Evolutionary conservation across 2,329 filamentous ascomycete species (phyloP).

Genomic region (Talaromyces sp.): DNA sequence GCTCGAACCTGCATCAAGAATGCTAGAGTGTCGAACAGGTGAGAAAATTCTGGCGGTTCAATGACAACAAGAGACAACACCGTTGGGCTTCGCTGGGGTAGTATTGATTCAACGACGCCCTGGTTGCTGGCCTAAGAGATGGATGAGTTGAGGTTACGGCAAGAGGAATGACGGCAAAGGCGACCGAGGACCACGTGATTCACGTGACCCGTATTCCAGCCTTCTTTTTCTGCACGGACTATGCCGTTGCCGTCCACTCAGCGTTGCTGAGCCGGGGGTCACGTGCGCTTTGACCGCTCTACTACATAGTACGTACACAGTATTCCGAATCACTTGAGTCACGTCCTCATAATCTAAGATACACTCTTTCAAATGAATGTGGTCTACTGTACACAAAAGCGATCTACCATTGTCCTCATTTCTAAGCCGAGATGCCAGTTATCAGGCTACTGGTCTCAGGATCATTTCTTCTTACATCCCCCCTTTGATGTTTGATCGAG

Average conservation of each 20-base stretch:
- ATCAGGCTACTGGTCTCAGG: background rate
- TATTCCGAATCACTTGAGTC: background rate
- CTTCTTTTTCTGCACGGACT: slow-evolving; percentile 9
- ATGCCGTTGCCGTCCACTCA: slow-evolving; percentile 7
- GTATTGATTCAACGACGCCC: slow-evolving; percentile 11
- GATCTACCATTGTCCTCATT: background rate
- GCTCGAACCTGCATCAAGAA: slow-evolving; percentile 17
- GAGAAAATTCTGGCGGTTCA: background rate
- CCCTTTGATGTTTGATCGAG: background rate
- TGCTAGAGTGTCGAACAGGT: background rate
- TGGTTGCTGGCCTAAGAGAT: slow-evolving; percentile 17
- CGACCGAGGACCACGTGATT: slow-evolving; percentile 18
- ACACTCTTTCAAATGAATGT: background rate
- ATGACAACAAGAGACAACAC: slow-evolving; percentile 2
- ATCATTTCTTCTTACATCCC: background rate
- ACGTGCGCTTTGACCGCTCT: slow-evolving; percentile 2
- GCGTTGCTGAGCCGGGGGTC: background rate
- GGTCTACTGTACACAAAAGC: background rate
- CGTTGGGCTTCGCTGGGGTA: background rate
- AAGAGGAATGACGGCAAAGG: slow-evolving; percentile 19
- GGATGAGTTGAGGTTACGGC: slow-evolving; percentile 16
- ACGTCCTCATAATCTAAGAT: background rate
- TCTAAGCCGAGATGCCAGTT: background rate
- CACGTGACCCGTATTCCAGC: slow-evolving; percentile 5
- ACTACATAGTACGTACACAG: too few relatives aligned